Evolutionary conservation across 306 rosid genomes (phyloP), one percentile per base, ranked within the genome.

Genomic region (Rubus parviflorus): DNA sequence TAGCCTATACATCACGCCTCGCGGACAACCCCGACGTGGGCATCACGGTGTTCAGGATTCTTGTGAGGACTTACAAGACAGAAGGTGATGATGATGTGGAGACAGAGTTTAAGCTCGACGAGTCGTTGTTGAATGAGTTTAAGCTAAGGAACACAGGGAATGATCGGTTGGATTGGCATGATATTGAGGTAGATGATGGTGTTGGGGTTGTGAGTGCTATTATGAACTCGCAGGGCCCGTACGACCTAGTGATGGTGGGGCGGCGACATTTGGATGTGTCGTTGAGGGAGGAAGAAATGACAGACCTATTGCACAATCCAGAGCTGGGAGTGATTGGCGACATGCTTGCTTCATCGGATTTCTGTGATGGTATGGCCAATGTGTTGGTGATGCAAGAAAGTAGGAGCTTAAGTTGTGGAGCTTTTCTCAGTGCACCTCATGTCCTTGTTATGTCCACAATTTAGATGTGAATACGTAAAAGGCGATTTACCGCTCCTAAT

Each of bases 301-400:
- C 74, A 0, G 78, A 6, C 15, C 81, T 90, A 7, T 61, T 88
- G 71, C 90, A 85, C 54, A 83, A 85, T 77, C 80, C 69, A 4
- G 87, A 83, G 47, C 80, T 88, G 22, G 91, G 96, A 4, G 19
- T 87, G 68, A 38, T 82, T 10, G 92, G 92, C 0, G 92, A 88
- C 41, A 83, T 85, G 88, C 71, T 86, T 60, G 82, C 88, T 1
- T 85, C 92, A 0, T 13, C 77, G 1, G 89, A 88, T 37, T 86
- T 86, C 25, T 86, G 83, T 73, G 46, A 74, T 4, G 90, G 88
- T 0, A 70, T 1, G 64, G 79, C 66, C 69, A 73, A 87, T 0
- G 70, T 88, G 0, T 74, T 88, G 52, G 90, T 88, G 37, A 37
- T 78, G 76, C 92, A 86, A 43, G 79, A 62, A 25, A 69, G 74